Percentiles rank a stretch among this genome's conserved stretches.
phyloP scores from a whole-genome alignment of 768 basidiomycete species.

The Suillus lakei region DNA sequence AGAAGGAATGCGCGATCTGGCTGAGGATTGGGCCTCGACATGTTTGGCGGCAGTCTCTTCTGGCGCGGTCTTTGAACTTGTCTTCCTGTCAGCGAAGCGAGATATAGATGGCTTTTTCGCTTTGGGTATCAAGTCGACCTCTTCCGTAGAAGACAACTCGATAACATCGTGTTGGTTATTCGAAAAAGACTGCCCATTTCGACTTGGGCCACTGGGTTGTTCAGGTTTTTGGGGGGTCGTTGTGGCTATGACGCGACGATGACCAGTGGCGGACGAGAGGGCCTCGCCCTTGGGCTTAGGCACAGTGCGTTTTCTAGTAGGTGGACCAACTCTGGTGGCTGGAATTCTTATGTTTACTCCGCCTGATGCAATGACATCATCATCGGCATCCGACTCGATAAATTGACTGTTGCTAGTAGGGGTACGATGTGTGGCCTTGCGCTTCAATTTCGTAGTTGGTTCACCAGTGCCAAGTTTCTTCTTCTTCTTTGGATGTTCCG shows the following conservation, averaged over 20 bases:
- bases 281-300: conserved; percentile 22
- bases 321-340: not conserved
- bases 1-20: not conserved
- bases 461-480: not conserved
- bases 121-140: not conserved
- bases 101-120: not conserved
- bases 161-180: not conserved
- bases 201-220: not conserved
- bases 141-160: not conserved
- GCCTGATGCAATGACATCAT: not conserved
- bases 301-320: not conserved
- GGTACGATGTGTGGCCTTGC: not conserved
- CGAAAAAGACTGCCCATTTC: not conserved
- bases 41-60: not conserved
- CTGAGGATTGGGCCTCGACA: not conserved
- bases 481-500: not conserved
- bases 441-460: not conserved
- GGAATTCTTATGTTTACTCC: not conserved
- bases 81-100: not conserved
- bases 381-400: conserved; percentile 15
- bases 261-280: not conserved
- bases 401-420: not conserved
- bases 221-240: not conserved
- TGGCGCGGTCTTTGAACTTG: not conserved
- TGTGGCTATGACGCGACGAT: not conserved